Base-by-base conservation (phyloP, 768 basidiomycete genomes). In the Lactarius quietus region DNA sequence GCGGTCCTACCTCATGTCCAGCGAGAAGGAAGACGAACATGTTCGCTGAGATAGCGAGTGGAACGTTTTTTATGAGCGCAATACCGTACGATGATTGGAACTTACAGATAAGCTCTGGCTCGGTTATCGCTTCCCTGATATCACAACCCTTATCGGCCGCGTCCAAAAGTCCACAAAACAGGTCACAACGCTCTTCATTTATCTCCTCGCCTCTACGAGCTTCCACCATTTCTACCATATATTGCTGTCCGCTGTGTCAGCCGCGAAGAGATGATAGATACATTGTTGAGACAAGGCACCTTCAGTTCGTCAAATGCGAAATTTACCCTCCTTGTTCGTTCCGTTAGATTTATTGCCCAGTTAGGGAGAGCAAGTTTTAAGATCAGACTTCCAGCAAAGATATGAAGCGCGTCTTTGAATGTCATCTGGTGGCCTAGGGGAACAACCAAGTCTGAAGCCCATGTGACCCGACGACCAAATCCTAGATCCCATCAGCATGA, bases 381-480 rank as follows among this genome's bases (percentile, higher is more conserved):
- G 41, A 77, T 66, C 6, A 83, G 63, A 57, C 78, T 74, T 6
- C 69, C 73, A 6, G 82, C 75, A 8, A 82, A 78, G 18, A 74
- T 73, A 60, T 80, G 81, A 39, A 85, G 74, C 15, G 84, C 79
- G 36, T 81, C 74, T 65, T 81, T 81, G 75, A 83, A 84, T n/a
- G 81, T 75, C 70, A 84, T 73, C 33, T 72, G 63, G 68, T 86
- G 83, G 10, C 81, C 80, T 1, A 75, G 69, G 4, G 83, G 79
- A 5, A 75, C 68, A 6, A 66, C 70, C 15, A 78, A 75, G 57
- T 79, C 77, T 43, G 83, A 81, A 39, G 74, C 74, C 83, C 82
- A 85, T 6, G 80, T 78, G 51, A 84, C 78, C 52, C 72, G 73
- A 38, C 79, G 78, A 3, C 85, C 85, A 68, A 86, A 87, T 6